Evolutionary conservation across 2,329 filamentous ascomycete species (phyloP).

Genomic region (Colletotrichum graminicola): DNA sequence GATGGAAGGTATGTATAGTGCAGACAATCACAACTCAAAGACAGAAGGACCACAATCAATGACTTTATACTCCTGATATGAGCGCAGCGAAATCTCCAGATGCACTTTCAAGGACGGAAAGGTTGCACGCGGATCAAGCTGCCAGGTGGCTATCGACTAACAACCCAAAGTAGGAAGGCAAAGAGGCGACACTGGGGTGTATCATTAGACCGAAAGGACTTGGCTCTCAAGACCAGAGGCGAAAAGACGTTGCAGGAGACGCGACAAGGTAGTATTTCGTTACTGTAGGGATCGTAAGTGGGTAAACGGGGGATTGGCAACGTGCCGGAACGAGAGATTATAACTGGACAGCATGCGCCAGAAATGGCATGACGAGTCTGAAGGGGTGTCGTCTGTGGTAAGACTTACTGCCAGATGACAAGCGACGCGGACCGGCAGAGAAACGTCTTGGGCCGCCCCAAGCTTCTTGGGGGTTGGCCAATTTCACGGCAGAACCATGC

Average conservation of each 20-base stretch:
- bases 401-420: constrained; percentile 10
- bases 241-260: constrained; percentile 34
- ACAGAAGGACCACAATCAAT: background rate
- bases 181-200: background rate
- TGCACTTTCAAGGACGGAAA: background rate
- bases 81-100: background rate
- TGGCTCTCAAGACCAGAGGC: constrained; percentile 4
- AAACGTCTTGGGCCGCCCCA: constrained; percentile 21
- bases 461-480: constrained; percentile 27
- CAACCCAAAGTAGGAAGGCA: constrained; percentile 9
- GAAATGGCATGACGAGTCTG: constrained; percentile 13
- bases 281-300: constrained; percentile 19
- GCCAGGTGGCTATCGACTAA: constrained; percentile 3
- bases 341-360: constrained; percentile 32
- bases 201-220: constrained; percentile 2
- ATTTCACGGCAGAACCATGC: constrained; percentile 19
- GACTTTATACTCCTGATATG: background rate
- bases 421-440: constrained; percentile 1
- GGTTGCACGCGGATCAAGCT: constrained; percentile 14
- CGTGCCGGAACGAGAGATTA: constrained; percentile 30
- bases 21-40: background rate
- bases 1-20: background rate
- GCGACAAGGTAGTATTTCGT: constrained; percentile 27
- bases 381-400: background rate
- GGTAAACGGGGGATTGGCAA: constrained; percentile 32